phyloP scores from a whole-genome alignment of 2,329 filamentous ascomycete genomes.

The Cytospora piceae region DNA sequence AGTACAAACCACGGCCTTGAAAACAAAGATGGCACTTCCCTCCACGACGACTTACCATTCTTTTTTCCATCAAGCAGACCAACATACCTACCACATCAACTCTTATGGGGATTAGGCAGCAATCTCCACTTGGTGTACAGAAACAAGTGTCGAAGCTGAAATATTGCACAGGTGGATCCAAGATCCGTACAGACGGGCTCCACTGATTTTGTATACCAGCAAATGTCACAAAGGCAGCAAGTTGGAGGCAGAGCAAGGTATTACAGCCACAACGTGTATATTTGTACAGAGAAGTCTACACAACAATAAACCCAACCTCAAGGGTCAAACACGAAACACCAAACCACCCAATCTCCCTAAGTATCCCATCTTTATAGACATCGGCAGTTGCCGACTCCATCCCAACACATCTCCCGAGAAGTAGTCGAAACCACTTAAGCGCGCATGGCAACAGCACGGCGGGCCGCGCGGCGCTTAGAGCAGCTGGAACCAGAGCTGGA shows the following conservation, averaged over 20 bases:
- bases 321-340: neutral
- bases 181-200: too few relatives aligned
- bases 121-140: neutral
- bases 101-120: too few relatives aligned
- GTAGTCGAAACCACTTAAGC: neutral
- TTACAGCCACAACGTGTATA: neutral
- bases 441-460: conserved; percentile 15
- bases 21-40: too few relatives aligned
- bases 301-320: neutral
- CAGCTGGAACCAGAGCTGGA: conserved; percentile 5
- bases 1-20: too few relatives aligned
- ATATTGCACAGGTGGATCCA: too few relatives aligned
- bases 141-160: neutral
- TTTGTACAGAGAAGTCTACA: neutral
- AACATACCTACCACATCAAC: too few relatives aligned
- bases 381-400: neutral
- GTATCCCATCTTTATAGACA: neutral
- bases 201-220: too few relatives aligned
- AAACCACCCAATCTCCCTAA: neutral
- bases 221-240: neutral
- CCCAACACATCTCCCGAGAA: neutral
- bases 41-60: too few relatives aligned
- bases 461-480: conserved; percentile 21
- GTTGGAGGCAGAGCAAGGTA: neutral
- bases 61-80: too few relatives aligned